Evolutionary conservation across 306 rosid genomes (phyloP).

Genomic region (Abrus pulchellus): DNA sequence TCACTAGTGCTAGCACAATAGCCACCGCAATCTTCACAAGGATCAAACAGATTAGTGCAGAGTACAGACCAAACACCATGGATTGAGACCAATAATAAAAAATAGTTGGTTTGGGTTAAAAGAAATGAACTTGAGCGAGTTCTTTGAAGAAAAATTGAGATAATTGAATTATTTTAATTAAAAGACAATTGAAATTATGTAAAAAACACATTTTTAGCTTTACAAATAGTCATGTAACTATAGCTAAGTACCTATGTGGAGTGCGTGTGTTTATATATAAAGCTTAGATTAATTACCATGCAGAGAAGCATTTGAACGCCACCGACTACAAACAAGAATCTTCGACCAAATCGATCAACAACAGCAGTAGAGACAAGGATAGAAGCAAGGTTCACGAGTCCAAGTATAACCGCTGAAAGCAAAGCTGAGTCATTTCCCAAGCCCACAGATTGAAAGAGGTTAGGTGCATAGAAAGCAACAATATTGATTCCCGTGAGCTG

Average conservation of each 20-base stretch:
- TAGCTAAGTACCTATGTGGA: too few relatives aligned
- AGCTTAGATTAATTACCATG: conserved; percentile 48
- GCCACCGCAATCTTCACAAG: conserved; percentile 59
- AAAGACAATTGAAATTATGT: too few relatives aligned
- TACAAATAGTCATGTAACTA: too few relatives aligned
- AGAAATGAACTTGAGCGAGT: too few relatives aligned
- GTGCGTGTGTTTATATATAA: too few relatives aligned
- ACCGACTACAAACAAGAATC: conserved; percentile 65
- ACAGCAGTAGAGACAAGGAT: conserved; percentile 58
- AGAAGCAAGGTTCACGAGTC: conserved; percentile 62
- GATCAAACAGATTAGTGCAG: neutral
- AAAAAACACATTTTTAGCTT: too few relatives aligned
- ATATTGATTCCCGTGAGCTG: conserved; percentile 71
- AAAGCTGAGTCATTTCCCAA: conserved; percentile 61
- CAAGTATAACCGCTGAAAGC: conserved; percentile 63
- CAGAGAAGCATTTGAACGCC: conserved; percentile 72
- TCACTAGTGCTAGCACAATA: conserved; percentile 51
- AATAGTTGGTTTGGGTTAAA: too few relatives aligned
- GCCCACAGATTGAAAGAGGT: conserved; percentile 70
- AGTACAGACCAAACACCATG: neutral
- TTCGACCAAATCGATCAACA: conserved; percentile 73
- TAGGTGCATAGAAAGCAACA: conserved; percentile 73
- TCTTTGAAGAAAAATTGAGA: too few relatives aligned
- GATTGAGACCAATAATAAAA: neutral
- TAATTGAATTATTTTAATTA: too few relatives aligned